Base-by-base conservation (phyloP, 164 flowering plant species). In the Taxillus chinensis region DNA sequence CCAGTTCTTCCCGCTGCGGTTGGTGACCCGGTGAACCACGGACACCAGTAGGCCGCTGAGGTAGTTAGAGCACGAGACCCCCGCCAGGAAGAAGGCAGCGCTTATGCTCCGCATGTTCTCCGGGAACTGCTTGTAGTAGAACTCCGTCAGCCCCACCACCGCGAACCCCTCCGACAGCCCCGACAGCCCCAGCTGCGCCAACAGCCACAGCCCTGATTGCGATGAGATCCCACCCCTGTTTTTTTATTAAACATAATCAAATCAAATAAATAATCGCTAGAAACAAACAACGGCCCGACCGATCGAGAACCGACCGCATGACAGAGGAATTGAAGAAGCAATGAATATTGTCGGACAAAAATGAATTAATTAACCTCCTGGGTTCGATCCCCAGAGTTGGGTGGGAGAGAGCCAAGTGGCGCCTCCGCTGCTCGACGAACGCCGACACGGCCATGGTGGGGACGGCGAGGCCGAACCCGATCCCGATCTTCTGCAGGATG, bases 31-130 rank as follows among this genome's bases (percentile, higher is more conserved):
- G 50, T 65, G 67, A 42, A 77, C 66, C 5, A 68, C 37, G 10
- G 63, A 52, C 7, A 73, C 46, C 40, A 77, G 16, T 41, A 77
- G 58, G 5, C 73, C 48, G 50, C 68, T 71, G 5, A 71, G 46
- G 48, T 77, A 77, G 50, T 64, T 71, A 3, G 71, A 39, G 2
- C 17, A 60, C 8, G 75, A 77, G 54, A 74, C 50, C 8, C 69
- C 74, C n/a, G 61, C 53, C 38, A 65, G 72, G 62, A 62, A 68
- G n/a, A 77, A 51, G 8, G 75, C 69, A 10, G 61, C 64, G 15
- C 58, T 75, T 50, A 77, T 61, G 73, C 80, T 77, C 54, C 77
- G 69, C 79, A 72, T 75, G 64, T 72, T 72, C 55, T 75, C 79
- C 0, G 74, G 74, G 65, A 71, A 71, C 63, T 71, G 67, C 49